Evolutionary conservation across 768 basidiomycete species (phyloP).

Genomic region (Boletus pseudo-olivaceus): DNA sequence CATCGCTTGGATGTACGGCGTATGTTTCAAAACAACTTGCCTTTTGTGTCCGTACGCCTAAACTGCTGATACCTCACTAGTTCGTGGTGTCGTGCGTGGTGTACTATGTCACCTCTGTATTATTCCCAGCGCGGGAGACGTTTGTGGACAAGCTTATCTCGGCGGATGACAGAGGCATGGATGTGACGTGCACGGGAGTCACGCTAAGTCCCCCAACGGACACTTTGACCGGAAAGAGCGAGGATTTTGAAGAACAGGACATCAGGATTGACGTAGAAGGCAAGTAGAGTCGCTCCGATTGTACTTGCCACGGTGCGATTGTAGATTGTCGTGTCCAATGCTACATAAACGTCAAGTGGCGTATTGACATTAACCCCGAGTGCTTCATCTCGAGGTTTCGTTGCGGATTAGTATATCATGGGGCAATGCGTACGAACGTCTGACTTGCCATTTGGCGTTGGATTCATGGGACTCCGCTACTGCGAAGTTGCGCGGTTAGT

Average conservation of each 20-base stretch:
- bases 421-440: neutral
- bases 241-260: conserved; percentile 3
- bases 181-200: neutral
- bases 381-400: neutral
- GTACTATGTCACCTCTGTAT: conserved; percentile 29
- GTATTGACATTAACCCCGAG: neutral
- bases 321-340: neutral
- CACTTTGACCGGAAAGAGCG: neutral
- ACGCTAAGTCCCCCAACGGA: neutral
- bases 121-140: conserved; percentile 30
- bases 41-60: neutral
- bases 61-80: conserved; percentile 3
- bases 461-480: neutral
- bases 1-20: conserved; percentile 76
- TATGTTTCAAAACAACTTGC: conserved; percentile 34
- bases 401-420: neutral
- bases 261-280: neutral
- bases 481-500: neutral
- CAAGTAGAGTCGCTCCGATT: neutral
- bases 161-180: conserved; percentile 19
- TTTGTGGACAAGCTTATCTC: conserved; percentile 28
- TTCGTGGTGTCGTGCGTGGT: conserved; percentile 28
- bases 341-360: neutral
- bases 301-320: neutral
- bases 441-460: neutral